Evolutionary conservation across 1,139 yeast species (phyloP), one percentile per base, ranked within the genome.

Genomic region (Geotrichum carabidarum): DNA sequence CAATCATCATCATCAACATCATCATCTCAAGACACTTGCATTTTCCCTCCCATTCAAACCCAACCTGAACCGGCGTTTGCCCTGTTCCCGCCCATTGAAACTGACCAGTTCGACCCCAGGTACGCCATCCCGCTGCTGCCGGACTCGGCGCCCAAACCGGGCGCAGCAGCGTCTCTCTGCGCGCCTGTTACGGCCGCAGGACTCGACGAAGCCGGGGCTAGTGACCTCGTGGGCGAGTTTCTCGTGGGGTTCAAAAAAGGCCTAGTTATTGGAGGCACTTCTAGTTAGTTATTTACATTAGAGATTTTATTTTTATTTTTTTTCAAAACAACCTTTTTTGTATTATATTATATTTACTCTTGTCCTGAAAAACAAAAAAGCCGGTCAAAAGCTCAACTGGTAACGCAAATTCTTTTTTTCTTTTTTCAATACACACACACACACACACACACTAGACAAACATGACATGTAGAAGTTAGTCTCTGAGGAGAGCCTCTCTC

Each of bases 401-500:
- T 12, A 34, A 34, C 37, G 37, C 6, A 34, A 11, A 34, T 34
- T 34, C 12, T 11, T 34, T 11, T 34, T 14, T 41, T 48, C 15
- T 31, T 32, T 41, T 32, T 43, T 41, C 51, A 38, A 18, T n/a
- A n/a, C n/a, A n/a, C n/a, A n/a, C n/a, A n/a, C n/a, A n/a, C n/a
- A n/a, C n/a, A n/a, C n/a, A n/a, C n/a, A 40, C 30, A 47, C 38
- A 38, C 38, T 47, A 47, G 38, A 47, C 18, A 40, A 30, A 50
- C 17, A 56, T 51, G 50, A 62, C 27, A 22, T 22, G 27, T 22
- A 22, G 27, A 22, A 22, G 60, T 50, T 65, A 65, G 48, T 62
- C 68, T 50, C 58, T 57, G 58, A 71, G 68, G 55, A 90, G 84
- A 80, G 96, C 96, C 75, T 91, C 96, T 80, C 93, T 88, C 96